Evolutionary conservation across 192 early-diverging fungal genomes (phyloP), one percentile per base, ranked within the genome.

Genomic region (Coemansia sp.): DNA sequence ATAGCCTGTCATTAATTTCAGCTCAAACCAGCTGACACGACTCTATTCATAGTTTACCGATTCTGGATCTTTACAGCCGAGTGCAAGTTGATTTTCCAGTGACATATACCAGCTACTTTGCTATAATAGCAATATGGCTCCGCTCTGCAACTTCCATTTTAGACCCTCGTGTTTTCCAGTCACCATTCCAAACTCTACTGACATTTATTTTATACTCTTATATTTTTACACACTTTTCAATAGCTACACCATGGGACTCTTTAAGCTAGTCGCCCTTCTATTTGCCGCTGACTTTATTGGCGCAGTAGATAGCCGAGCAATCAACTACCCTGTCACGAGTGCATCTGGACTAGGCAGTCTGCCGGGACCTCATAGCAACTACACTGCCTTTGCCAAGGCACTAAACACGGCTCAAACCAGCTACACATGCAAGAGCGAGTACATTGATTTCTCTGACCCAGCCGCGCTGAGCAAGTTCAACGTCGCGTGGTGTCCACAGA

Each of bases 401-500:
- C 42, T 69, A 61, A 61, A 61, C 33, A 40, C 44, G 41, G 41
- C 41, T 22, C 73, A 63, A 36, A 41, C 52, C 7, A 42, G 24
- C 42, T 76, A 62, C 60, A 79, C 68, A 9, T 79, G 77, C 41
- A 43, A 79, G 27, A 79, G 72, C 65, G 34, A 65, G 15, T 31
- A 54, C 31, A 63, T 79, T 33, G 68, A 79, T 33, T 79, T 79
- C 55, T 67, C 77, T 1, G 68, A 79, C 24, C 77, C 72, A 7
- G 7, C 18, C 34, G 77, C 77, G 13, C 52, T 83, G 40, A 66
- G 70, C 41, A 75, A 83, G 13, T 78, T 83, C 41, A 68, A 54
- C 27, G 70, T 78, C 15, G 75, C 74, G 43, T 83, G 80, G 80
- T 83, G 80, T 20, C 80, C 80, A 7, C 76, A 83, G 47, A 83